phyloP scores from a whole-genome alignment of 352 stramenopile species.

The Phytophthora agathidicida region DNA sequence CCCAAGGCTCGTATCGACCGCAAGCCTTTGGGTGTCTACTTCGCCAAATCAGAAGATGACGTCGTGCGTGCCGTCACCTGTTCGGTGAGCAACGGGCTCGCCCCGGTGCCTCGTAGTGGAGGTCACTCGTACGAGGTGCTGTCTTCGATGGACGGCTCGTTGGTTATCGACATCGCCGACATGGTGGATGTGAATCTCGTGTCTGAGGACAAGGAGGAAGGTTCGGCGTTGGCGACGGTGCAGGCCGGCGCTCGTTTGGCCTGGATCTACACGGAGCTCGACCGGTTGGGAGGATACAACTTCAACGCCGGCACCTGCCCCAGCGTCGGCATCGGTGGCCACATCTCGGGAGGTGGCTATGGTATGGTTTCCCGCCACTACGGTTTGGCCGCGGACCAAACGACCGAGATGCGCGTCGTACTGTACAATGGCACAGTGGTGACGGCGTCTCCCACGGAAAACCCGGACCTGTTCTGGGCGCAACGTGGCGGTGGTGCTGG shows the following conservation, averaged over 20 bases:
- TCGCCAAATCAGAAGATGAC: conserved; percentile 48
- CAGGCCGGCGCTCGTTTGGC: conserved; percentile 48
- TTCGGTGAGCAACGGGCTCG: conserved; percentile 39
- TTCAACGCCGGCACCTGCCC: conserved; percentile 64
- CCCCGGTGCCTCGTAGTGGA: conserved; percentile 49
- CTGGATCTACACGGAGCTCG: conserved; percentile 54
- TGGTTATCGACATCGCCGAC: conserved; percentile 65
- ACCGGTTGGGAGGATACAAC: conserved; percentile 51
- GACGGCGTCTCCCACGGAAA: conserved; percentile 41
- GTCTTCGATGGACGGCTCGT: conserved; percentile 58
- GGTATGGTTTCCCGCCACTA: conserved; percentile 55
- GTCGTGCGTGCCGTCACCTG: conserved; percentile 50
- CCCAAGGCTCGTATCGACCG: conserved; percentile 55
- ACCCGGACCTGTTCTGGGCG: conserved; percentile 57
- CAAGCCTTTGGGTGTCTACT: conserved; percentile 52
- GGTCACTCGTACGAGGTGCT: conserved; percentile 66
- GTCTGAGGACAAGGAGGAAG: conserved; percentile 35
- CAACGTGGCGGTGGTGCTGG: conserved; percentile 54
- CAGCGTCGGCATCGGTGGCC: conserved; percentile 54
- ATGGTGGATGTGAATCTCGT: conserved; percentile 51
- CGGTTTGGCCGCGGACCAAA: conserved; percentile 53
- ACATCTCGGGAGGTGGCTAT: conserved; percentile 63
- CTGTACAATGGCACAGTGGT: conserved; percentile 49
- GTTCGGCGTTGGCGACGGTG: conserved; percentile 41
- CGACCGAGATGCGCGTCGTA: conserved; percentile 51